Evolutionary conservation across 148 eudicot species (phyloP).

Genomic region (Fagopyrum esculentum): DNA sequence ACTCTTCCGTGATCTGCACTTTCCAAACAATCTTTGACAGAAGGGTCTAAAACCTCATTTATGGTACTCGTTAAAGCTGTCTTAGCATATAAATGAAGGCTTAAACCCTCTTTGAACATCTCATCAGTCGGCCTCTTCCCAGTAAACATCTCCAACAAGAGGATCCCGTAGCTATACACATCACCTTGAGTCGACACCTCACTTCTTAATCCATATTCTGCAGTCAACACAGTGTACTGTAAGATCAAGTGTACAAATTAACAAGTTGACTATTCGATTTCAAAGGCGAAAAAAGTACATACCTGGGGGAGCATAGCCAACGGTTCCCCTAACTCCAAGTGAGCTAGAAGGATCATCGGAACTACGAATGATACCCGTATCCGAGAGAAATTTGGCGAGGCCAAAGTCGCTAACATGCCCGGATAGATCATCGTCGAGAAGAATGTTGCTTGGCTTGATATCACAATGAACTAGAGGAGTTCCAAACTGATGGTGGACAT

Average conservation of each 20-base stretch:
- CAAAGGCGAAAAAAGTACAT: background rate
- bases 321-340: slow-evolving; percentile 9
- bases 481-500: slow-evolving; percentile 13
- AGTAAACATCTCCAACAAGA: slow-evolving; percentile 14
- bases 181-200: slow-evolving; percentile 9
- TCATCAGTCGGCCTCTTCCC: background rate
- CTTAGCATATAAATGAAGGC: background rate
- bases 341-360: slow-evolving; percentile 14
- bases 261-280: background rate
- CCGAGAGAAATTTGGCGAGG: slow-evolving; percentile 10
- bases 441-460: slow-evolving; percentile 24
- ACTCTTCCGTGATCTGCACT: background rate
- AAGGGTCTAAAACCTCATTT: background rate
- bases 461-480: slow-evolving; percentile 23
- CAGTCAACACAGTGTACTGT: background rate
- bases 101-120: slow-evolving; percentile 4
- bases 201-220: background rate
- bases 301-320: slow-evolving; percentile 1
- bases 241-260: background rate
- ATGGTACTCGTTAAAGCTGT: background rate
- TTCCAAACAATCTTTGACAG: background rate
- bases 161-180: slow-evolving; percentile 15
- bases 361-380: background rate
- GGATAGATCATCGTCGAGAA: slow-evolving; percentile 14
- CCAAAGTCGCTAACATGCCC: slow-evolving; percentile 24